Percentiles rank a stretch among this genome's conserved stretches.
These are phyloP conservation scores for Trametes hirsuta DNA, from an alignment of 1,284 basidiomycete genomes.

Conservation along the genomic window DNA sequence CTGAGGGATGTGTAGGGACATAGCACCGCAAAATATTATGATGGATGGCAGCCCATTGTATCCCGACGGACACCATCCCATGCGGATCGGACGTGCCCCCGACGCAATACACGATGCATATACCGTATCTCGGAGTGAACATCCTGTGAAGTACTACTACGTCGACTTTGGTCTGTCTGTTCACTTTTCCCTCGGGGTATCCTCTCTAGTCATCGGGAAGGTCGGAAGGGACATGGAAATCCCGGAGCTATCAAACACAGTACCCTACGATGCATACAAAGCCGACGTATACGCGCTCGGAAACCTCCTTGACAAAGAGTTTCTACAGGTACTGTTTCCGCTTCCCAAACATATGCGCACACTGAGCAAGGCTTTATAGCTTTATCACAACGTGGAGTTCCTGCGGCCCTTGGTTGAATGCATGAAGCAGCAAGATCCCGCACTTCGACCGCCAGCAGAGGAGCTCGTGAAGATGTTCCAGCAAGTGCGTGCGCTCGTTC, in stretches of 20 bases:
- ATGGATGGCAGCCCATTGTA: conserved; percentile 33
- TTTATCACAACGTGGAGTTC: neutral
- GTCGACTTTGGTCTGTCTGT: conserved; percentile 36
- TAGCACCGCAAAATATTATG: conserved; percentile 32
- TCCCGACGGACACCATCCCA: conserved; percentile 32
- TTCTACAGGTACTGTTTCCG: conserved; percentile 21
- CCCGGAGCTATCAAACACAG: conserved; percentile 32
- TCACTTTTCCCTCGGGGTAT: conserved; percentile 8
- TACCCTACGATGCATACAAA: conserved; percentile 35
- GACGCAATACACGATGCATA: conserved; percentile 14
- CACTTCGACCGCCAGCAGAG: neutral
- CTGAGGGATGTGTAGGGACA: conserved; percentile 14
- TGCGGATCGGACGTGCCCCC: neutral
- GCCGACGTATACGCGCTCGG: conserved; percentile 35
- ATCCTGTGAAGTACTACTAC: conserved; percentile 33
- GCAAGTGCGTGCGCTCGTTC: neutral
- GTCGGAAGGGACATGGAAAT: conserved; percentile 29
- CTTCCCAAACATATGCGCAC: too few species aligned
- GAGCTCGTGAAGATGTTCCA: neutral
- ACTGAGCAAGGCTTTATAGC: neutral
- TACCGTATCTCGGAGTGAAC: conserved; percentile 14
- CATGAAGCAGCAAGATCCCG: conserved; percentile 1
- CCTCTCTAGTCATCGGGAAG: conserved; percentile 13
- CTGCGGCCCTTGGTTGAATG: neutral
- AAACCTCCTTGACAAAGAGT: conserved; percentile 27